Conservation (phyloP, 805 yeast genomes). For the Komagataella ulmi region DNA sequence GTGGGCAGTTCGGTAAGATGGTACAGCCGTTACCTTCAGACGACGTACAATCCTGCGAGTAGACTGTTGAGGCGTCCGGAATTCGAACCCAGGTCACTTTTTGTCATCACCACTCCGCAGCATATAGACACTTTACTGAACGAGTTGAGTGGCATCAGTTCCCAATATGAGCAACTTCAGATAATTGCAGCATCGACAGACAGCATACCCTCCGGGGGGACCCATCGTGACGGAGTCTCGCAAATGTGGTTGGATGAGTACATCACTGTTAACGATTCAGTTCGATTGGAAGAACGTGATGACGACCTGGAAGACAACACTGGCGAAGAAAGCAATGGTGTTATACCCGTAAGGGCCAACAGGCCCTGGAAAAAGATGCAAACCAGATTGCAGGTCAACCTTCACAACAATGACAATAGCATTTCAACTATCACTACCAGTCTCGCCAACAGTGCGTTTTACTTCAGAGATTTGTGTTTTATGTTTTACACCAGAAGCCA, state of each 20-base stretch:
- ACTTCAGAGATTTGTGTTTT: neutral
- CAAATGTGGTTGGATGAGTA: conserved; percentile 12
- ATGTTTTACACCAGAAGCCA: neutral
- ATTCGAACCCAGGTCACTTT: conserved; percentile 6
- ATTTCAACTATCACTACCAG: neutral
- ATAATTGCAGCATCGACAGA: conserved; percentile 15
- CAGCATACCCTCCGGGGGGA: conserved; percentile 7
- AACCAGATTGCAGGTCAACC: neutral
- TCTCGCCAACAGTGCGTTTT: neutral
- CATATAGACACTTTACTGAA: conserved; percentile 10
- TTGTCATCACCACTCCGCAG: conserved; percentile 16
- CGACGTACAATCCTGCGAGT: neutral
- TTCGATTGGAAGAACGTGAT: conserved; percentile 4
- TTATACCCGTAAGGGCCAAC: neutral
- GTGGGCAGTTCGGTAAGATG: neutral
- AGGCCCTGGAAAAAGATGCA: neutral
- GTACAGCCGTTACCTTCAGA: neutral
- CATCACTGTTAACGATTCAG: neutral
- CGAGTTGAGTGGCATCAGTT: conserved; percentile 5
- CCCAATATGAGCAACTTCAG: conserved; percentile 6
- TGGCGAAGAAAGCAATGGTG: conserved; percentile 4
- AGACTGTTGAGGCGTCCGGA: neutral
- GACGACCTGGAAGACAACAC: conserved; percentile 3
- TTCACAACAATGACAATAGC: neutral
- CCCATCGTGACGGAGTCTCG: conserved; percentile 11